Percentiles rank a stretch among this genome's conserved stretches.
phyloP scores from a whole-genome alignment of 1,284 basidiomycete genomes.

The Cryptococcus jaspeensis region DNA sequence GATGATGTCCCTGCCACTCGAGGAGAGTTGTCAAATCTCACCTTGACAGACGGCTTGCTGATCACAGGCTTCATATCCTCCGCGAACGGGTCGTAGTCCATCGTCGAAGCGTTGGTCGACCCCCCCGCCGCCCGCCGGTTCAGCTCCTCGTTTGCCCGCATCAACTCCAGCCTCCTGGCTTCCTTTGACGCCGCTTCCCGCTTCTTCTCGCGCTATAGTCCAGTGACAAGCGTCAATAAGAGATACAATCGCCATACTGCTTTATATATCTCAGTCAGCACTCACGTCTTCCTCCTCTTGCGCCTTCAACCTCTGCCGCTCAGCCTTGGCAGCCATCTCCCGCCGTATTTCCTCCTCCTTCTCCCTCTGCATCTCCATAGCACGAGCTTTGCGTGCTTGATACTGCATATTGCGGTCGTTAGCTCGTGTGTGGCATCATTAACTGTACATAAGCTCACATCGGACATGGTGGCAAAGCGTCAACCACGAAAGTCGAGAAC shows the following conservation, averaged over 20 bases:
- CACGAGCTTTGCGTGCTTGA: slow-evolving; percentile 38
- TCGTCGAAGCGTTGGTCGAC: background rate
- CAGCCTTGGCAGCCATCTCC: slow-evolving; percentile 38
- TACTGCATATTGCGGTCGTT: slow-evolving; percentile 23
- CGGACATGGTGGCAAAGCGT: slow-evolving; percentile 23
- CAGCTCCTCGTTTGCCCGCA: slow-evolving; percentile 37
- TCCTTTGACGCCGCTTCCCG: slow-evolving; percentile 37
- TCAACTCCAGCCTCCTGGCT: slow-evolving; percentile 39
- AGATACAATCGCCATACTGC: background rate
- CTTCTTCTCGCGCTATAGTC: slow-evolving; percentile 27
- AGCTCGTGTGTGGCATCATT: background rate
- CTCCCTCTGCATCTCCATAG: slow-evolving; percentile 37
- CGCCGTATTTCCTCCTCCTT: slow-evolving; percentile 37
- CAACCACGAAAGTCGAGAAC: background rate
- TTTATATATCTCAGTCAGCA: background rate
- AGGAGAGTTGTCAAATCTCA: background rate
- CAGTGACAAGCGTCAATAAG: background rate
- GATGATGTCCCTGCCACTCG: background rate
- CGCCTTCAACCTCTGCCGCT: slow-evolving; percentile 32
- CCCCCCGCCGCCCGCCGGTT: slow-evolving; percentile 11
- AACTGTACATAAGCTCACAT: slow-evolving; percentile 19
- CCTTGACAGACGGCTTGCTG: slow-evolving; percentile 13
- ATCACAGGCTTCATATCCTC: slow-evolving; percentile 30
- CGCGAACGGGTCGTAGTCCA: slow-evolving; percentile 45
- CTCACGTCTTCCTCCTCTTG: slow-evolving; percentile 45